Base-by-base conservation (phyloP, 1,139 yeast genomes). In the Geotrichum europaeum region DNA sequence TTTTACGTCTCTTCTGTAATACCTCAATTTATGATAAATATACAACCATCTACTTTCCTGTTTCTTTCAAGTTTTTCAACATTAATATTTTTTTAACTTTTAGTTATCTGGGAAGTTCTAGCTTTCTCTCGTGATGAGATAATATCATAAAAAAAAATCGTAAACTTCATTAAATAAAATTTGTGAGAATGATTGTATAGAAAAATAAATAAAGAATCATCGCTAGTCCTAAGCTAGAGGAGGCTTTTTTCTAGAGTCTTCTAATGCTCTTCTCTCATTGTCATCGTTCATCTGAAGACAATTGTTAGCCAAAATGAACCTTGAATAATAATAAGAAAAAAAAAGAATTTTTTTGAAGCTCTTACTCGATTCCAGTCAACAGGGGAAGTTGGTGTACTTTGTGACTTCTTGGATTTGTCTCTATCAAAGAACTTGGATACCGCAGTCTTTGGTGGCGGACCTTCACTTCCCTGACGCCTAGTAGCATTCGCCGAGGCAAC, bases 371-470 rank as follows among this genome's bases (percentile, higher is more conserved):
- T 52, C 47, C 62, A 51, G n/a, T 60, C 60, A 20, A 57, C 53
- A n/a, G 62, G 57, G 9, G 61, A 55, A 18, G 56, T 20, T 3
- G 61, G 61, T 15, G 58, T 51, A 25, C 58, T 59, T 13, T 51
- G 54, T 6, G 61, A 47, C 28, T 51, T 55, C n/a, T 53, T 51
- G 3, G 49, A 28, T 25, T 54, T 54, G 20, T 43, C 57, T 51
- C 56, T 49, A 34, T 57, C 60, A 25, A 69, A 62, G 53, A 69
- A 69, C 60, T 69, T 68, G 24, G 69, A 65, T 12, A 69, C 70
- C 51, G 69, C 71, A 18, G 67, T 66, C 56, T 68, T 69, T 40
- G 67, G 66, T 15, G 61, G 58, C 9, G 63, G 65, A 28, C 63
- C 67, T 51, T 66, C 68, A 36, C 65, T 63, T 25, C 59, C 58